Base-by-base conservation (phyloP, 495 filamentous ascomycete species). In the Massariosphaeria phaeospora region DNA sequence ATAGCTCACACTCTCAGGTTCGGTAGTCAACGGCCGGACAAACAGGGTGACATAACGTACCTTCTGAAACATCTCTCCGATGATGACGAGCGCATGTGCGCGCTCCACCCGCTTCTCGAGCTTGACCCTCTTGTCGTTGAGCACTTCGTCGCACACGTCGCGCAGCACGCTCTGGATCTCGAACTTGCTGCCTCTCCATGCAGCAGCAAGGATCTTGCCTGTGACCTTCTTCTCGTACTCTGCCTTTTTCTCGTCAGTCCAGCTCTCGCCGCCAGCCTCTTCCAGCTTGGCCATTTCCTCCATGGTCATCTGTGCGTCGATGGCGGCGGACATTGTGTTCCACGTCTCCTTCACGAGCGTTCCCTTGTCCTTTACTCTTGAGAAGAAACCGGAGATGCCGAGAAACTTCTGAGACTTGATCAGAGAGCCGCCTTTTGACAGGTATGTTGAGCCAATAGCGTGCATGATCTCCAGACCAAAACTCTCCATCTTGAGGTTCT, bases 401-500 rank as follows among this genome's bases (percentile, higher is more conserved):
- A 98, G 80, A 74, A 95, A 95, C 69, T 96, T 96, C 67, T 97
- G 93, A 6, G 84, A 89, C 70, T 95, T 95, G 46, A 99, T 74
- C 65, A 96, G 84, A 0, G 86, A 83, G 21, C 85, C 85, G 10
- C 84, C 87, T 72, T 96, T 97, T 57, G 83, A 81, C 17, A 91
- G 67, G 68, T 99, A 99, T 5, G 88, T 93, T 18, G 81, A 74
- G 21, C 94, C 91, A 60, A 99, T 89, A 18, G 93, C 90, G 69
- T 99, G 93, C 20, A 99, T 75, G 61, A 99, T 99, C 63, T 99
- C 93, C 30, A 99, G 73, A 31, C 93, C 93, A 66, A 99, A 99
- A 11, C 86, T 91, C 73, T 99, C 93, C 88, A 99, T 97, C 75
- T 97, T 99, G 60, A 97, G 72, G 61, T 96, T 94, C 75, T 99